phyloP scores from a whole-genome alignment of 2,329 filamentous ascomycete species.

The Davidsoniella neocaledoniae region DNA sequence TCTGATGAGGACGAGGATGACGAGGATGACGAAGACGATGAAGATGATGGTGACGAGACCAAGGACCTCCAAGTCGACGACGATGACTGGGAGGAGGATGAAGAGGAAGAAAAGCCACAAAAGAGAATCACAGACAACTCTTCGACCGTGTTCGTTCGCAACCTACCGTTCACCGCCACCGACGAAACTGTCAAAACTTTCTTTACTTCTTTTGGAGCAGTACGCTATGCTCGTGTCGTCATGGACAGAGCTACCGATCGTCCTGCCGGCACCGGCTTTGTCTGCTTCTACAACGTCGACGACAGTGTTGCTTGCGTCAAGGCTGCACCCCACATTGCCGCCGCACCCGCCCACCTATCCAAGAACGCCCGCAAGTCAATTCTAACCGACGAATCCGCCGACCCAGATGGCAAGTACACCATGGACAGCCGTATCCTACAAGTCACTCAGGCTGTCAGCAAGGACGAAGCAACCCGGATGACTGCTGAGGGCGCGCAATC shows the following conservation, averaged over 20 bases:
- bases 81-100: slow-evolving; percentile 26
- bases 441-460: slow-evolving; percentile 69
- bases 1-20: slow-evolving; percentile 26
- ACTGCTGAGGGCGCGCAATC: slow-evolving; percentile 48
- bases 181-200: slow-evolving; percentile 72
- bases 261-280: slow-evolving; percentile 83
- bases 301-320: slow-evolving; percentile 65
- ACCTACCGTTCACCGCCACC: slow-evolving; percentile 75
- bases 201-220: slow-evolving; percentile 72
- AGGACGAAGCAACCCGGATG: slow-evolving; percentile 60
- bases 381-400: slow-evolving; percentile 69
- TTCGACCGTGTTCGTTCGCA: slow-evolving; percentile 79
- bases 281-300: slow-evolving; percentile 68
- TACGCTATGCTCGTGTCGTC: slow-evolving; percentile 83
- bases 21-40: slow-evolving; percentile 26
- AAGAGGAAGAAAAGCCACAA: slow-evolving; percentile 30
- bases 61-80: slow-evolving; percentile 17
- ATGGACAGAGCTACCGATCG: slow-evolving; percentile 72
- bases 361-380: slow-evolving; percentile 58
- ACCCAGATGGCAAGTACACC: slow-evolving; percentile 73
- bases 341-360: slow-evolving; percentile 15
- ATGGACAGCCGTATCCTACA: slow-evolving; percentile 78
- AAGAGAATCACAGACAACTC: slow-evolving; percentile 45
- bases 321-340: slow-evolving; percentile 46
- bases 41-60: slow-evolving; percentile 27